phyloP scores from a whole-genome alignment of 164 flowering plant genomes.

The Taxillus chinensis region DNA sequence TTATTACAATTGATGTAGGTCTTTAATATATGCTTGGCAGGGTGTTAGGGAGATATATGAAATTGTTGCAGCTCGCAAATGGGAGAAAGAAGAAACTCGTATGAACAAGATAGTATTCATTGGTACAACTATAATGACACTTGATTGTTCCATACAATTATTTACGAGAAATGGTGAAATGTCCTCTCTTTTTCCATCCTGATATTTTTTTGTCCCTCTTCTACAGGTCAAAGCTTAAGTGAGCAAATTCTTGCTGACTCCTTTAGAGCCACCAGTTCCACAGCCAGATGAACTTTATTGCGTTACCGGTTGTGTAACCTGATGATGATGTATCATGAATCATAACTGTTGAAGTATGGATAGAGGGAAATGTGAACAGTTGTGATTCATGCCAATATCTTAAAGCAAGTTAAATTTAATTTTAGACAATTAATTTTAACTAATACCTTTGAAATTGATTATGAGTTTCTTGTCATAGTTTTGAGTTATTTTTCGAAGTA shows the following conservation, averaged over 20 bases:
- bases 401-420: no score
- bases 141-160: background rate
- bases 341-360: no score
- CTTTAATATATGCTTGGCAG: conserved; percentile 25
- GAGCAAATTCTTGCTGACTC: conserved; percentile 44
- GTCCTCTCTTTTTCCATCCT: background rate
- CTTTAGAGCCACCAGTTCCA: conserved; percentile 27
- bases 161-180: background rate
- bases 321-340: no score
- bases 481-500: no score
- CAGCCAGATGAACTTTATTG: no score
- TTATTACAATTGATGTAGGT: no score
- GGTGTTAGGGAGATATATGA: conserved; percentile 92
- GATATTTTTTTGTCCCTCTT: background rate
- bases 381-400: no score
- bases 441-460: no score
- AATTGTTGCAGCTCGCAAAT: conserved; percentile 76
- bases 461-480: no score
- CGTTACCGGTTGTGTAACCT: no score
- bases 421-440: no score
- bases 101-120: conserved; percentile 78
- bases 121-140: conserved; percentile 29
- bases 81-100: conserved; percentile 48
- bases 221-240: conserved; percentile 47
- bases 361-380: no score